A percentile compares a stretch with the other conserved stretches of the same genome.
phyloP scores from a whole-genome alignment of 306 rosid genomes.

The Rubus idaeus region DNA sequence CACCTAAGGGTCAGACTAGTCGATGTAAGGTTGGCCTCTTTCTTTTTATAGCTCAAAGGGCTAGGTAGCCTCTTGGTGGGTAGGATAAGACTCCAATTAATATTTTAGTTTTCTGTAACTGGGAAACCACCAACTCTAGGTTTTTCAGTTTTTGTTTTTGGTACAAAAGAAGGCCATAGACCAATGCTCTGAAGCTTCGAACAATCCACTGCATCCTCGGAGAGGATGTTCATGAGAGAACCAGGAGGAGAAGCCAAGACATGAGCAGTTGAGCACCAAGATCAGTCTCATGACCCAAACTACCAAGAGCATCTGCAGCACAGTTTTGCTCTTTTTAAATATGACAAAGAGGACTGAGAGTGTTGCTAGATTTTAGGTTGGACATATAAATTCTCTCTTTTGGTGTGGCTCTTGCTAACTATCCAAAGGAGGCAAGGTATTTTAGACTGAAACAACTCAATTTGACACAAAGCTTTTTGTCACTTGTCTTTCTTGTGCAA shows the following conservation, averaged over 20 bases:
- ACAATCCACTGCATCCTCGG: neutral
- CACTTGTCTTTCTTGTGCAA: neutral
- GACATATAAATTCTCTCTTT: neutral
- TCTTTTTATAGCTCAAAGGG: neutral
- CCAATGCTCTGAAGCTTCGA: neutral
- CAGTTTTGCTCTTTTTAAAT: too few relatives aligned
- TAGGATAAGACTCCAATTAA: neutral
- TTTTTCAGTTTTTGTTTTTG: neutral
- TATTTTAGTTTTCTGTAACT: neutral
- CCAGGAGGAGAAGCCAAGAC: neutral
- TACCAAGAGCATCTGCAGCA: neutral
- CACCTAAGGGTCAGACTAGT: neutral
- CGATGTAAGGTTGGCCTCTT: neutral
- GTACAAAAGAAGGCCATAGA: neutral
- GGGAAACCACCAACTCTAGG: neutral
- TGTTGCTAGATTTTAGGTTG: neutral
- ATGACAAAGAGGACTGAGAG: too few relatives aligned
- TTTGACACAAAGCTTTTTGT: neutral
- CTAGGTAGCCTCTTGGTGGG: neutral
- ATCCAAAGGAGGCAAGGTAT: neutral
- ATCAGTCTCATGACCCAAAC: neutral
- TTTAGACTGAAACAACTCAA: neutral
- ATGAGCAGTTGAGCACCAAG: neutral
- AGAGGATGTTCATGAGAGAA: neutral
- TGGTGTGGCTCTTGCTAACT: neutral